Conservation (phyloP, 2,329 filamentous ascomycete species). For the Massarina eburnea region DNA sequence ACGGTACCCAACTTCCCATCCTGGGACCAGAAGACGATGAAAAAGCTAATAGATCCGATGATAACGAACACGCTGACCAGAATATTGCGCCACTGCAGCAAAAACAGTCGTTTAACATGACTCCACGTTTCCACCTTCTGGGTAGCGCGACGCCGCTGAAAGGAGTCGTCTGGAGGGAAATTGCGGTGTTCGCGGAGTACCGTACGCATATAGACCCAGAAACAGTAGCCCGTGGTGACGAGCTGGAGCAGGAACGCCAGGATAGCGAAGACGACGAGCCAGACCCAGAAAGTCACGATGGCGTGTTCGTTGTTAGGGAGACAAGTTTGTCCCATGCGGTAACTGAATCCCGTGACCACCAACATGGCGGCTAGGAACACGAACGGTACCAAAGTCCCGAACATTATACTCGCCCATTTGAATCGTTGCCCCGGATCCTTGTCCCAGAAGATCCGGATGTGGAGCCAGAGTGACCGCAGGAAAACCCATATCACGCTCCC, state of each 20-base stretch:
- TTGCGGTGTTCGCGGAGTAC: slow-evolving; percentile 12
- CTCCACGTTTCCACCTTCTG: slow-evolving; percentile 21
- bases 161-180: slow-evolving; percentile 3
- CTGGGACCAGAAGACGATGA: slow-evolving; percentile 31
- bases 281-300: slow-evolving; percentile 42
- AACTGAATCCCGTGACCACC: slow-evolving; percentile 39
- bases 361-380: slow-evolving; percentile 35
- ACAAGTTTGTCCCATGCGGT: slow-evolving; percentile 41
- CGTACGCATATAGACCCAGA: slow-evolving; percentile 35
- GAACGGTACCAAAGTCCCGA: slow-evolving; percentile 32
- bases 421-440: slow-evolving; percentile 30
- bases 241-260: slow-evolving; percentile 32
- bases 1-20: slow-evolving; percentile 24
- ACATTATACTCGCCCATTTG: slow-evolving; percentile 33
- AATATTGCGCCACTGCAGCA: slow-evolving; percentile 33
- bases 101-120: slow-evolving; percentile 24
- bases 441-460: slow-evolving; percentile 44
- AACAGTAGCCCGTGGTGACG: slow-evolving; percentile 37
- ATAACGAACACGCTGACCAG: slow-evolving; percentile 29
- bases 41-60: slow-evolving; percentile 28
- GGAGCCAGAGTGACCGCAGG: slow-evolving; percentile 42
- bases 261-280: slow-evolving; percentile 38
- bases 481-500: slow-evolving; percentile 71
- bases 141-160: not conserved
- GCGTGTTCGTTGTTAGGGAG: slow-evolving; percentile 37